Evolutionary conservation across 305 asterid species (phyloP), one percentile per base, ranked within the genome.

Genomic region (Coffea humblotiana): DNA sequence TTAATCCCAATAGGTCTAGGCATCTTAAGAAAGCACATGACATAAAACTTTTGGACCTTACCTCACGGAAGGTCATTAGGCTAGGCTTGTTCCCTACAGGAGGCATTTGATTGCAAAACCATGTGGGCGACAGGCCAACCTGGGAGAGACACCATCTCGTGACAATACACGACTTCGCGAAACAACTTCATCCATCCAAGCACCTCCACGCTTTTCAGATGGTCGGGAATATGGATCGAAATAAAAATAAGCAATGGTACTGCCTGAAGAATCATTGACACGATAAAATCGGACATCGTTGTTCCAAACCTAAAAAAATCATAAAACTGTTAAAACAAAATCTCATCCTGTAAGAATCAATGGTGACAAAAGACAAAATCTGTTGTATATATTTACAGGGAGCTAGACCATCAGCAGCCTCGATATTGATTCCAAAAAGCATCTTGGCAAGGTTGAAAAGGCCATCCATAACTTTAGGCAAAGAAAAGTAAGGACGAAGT

Each of bases 51-150:
- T 76, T 51, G 68, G 68, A 72, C 74, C 83, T 88, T 85, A 93
- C 99, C 98, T 96, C 99, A 25, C 90, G 95, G 80, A 96, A 96
- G 68, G 99, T 96, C 99, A 96, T 96, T 60, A 96, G 94, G 87
- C 99, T 96, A 76, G 99, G 99, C 80, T 96, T 96, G 85, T 96
- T 91, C 63, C 99, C 99, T 37, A 96, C 98, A 13, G 99, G 99
- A 84, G 99, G 98, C 98, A 96, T 96, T 87, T 96, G 99, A 89
- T 96, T 96, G 91, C 99, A 96, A 96, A 83, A 96, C 97, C 98
- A 96, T 93, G 85, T 92, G 98, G 69, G 98, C 98, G 78, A 91
- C 93, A 83, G 99, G 99, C 89, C 89, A 96, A 89, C 91, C 99
- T 88, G 74, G 90, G 88, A 83, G 94, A 85, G 84, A 87, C 83